These are phyloP conservation scores for Cladophialophora bantiana DNA, from an alignment of 2,329 filamentous ascomycete genomes.

Conservation along the genomic window DNA sequence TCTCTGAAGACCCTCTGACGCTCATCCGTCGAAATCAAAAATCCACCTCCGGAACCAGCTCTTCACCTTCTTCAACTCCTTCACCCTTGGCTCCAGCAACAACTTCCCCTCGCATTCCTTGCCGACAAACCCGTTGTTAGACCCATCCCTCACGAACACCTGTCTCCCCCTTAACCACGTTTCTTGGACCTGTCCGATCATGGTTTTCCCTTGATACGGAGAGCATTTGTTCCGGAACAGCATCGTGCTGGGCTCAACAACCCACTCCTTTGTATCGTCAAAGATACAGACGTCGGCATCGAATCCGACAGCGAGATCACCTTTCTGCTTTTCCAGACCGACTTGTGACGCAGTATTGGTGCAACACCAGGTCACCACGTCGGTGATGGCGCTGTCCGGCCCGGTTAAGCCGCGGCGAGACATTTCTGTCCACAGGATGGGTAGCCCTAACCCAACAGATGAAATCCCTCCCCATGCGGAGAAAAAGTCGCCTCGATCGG, in stretches of 20 bases:
- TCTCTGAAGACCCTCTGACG: neutral
- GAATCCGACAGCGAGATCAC: conserved; percentile 78
- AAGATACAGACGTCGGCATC: conserved; percentile 94
- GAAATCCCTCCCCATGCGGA: conserved; percentile 96
- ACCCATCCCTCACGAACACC: conserved; percentile 73
- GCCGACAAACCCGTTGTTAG: conserved; percentile 50
- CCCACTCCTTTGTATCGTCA: conserved; percentile 81
- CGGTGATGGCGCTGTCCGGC: conserved; percentile 65
- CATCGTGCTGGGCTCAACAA: conserved; percentile 78
- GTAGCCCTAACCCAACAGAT: conserved; percentile 88
- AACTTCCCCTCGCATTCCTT: conserved; percentile 49
- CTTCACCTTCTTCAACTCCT: conserved; percentile 35
- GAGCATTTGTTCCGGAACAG: conserved; percentile 93
- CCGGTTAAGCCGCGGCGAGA: conserved; percentile 63
- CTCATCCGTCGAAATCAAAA: conserved; percentile 33
- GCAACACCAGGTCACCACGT: conserved; percentile 86
- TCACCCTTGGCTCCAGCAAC: conserved; percentile 46
- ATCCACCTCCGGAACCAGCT: conserved; percentile 39
- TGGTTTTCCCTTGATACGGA: conserved; percentile 82
- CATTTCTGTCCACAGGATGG: conserved; percentile 84
- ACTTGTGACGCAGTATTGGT: conserved; percentile 88
- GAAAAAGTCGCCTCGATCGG: conserved; percentile 81
- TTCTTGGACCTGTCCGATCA: conserved; percentile 79
- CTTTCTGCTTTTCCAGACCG: conserved; percentile 80
- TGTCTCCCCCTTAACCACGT: conserved; percentile 82